Percentiles rank a stretch among this genome's conserved stretches.
These are phyloP conservation scores for Metschnikowia picachoensis DNA, from an alignment of 805 yeast genomes.

Conservation along the genomic window DNA sequence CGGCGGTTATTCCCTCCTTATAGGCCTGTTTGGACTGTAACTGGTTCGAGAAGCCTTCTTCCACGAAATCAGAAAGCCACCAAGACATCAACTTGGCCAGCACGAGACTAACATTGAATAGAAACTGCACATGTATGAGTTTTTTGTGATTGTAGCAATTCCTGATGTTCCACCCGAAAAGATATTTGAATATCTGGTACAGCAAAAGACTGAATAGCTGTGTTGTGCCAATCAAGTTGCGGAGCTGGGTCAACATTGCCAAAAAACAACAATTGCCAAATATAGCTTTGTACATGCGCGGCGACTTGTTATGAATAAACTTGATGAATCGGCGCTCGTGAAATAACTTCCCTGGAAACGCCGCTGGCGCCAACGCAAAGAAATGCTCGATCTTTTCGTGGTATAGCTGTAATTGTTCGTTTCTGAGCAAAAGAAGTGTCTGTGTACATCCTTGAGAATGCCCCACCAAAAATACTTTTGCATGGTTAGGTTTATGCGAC, in stretches of 20 bases:
- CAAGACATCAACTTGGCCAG: slow-evolving; percentile 81
- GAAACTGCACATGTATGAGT: slow-evolving; percentile 67
- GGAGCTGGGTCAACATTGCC: slow-evolving; percentile 64
- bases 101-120: slow-evolving; percentile 82
- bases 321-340: slow-evolving; percentile 58
- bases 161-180: slow-evolving; percentile 82
- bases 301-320: slow-evolving; percentile 54
- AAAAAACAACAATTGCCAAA: slow-evolving; percentile 80
- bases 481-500: slow-evolving; percentile 33
- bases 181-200: slow-evolving; percentile 78
- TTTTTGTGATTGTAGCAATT: slow-evolving; percentile 62
- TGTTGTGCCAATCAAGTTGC: slow-evolving; percentile 40
- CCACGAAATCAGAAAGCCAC: slow-evolving; percentile 63
- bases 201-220: slow-evolving; percentile 57
- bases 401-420: slow-evolving; percentile 27
- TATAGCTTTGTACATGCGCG: slow-evolving; percentile 41
- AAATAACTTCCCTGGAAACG: slow-evolving; percentile 77
- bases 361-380: slow-evolving; percentile 85
- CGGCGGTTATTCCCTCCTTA: slow-evolving; percentile 24
- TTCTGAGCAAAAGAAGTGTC: slow-evolving; percentile 63
- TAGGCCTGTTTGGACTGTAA: slow-evolving; percentile 32
- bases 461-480: slow-evolving; percentile 60
- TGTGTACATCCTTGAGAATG: slow-evolving; percentile 97
- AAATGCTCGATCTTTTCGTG: slow-evolving; percentile 61
- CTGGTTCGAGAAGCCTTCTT: slow-evolving; percentile 39